A percentile compares a stretch with the other conserved stretches of the same genome.
These are phyloP conservation scores for Geotrichum reessii DNA, from an alignment of 1,139 yeast species.

Conservation along the genomic window DNA sequence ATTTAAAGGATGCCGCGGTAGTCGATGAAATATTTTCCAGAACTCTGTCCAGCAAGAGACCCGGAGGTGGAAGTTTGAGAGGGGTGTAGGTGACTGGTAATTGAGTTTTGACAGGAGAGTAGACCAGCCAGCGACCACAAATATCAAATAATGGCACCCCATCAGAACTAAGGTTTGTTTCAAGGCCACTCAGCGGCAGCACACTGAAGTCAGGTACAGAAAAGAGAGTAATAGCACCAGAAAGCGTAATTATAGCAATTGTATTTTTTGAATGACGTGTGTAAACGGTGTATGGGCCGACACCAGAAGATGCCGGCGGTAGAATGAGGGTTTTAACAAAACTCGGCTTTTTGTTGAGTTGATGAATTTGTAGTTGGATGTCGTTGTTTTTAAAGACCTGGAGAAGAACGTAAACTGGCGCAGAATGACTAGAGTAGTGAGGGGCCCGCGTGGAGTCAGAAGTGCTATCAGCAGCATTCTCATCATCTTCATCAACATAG, in stretches of 20 bases:
- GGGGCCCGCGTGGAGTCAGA: neutral
- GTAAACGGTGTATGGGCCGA: constrained; percentile 25
- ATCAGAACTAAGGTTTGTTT: constrained; percentile 22
- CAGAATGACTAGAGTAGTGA: constrained; percentile 14
- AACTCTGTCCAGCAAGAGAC: constrained; percentile 30
- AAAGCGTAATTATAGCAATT: constrained; percentile 23
- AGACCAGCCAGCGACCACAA: constrained; percentile 30
- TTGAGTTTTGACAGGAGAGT: constrained; percentile 19
- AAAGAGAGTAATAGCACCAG: constrained; percentile 26
- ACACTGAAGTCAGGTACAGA: constrained; percentile 20
- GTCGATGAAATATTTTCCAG: constrained; percentile 28
- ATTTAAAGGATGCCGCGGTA: constrained; percentile 30
- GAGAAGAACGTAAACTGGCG: constrained; percentile 18
- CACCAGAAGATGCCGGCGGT: constrained; percentile 28
- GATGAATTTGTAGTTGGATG: constrained; percentile 24
- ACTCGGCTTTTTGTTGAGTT: constrained; percentile 17
- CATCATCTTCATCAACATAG: neutral
- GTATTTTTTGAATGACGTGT: constrained; percentile 10
- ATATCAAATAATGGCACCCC: constrained; percentile 28
- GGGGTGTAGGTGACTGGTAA: constrained; percentile 23
- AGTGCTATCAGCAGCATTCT: neutral
- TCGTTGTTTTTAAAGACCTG: constrained; percentile 22
- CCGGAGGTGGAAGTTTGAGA: constrained; percentile 30
- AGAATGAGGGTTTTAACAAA: constrained; percentile 23
- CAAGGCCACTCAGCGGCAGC: constrained; percentile 25